Evolutionary conservation across 2,329 filamentous ascomycete genomes (phyloP), one percentile per base, ranked within the genome.

Genomic region (Colletotrichum sp.): DNA sequence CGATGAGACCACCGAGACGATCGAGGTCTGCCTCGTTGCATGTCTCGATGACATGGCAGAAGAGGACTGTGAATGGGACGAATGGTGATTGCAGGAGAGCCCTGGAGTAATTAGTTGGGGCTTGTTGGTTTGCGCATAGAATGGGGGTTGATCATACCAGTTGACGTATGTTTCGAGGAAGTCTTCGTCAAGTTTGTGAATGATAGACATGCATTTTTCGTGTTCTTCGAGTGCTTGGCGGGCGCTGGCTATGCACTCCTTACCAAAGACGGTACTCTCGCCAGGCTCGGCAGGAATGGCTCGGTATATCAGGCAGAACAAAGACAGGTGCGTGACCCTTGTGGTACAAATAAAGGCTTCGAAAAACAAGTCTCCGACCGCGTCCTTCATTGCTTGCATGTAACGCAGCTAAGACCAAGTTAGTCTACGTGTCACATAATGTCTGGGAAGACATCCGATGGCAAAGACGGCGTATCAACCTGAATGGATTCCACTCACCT

Each of bases 1-100:
- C 75, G 18, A 80, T 73, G 2, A 80, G 36, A 13, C 34, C 24
- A 12, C 71, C 69, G 1, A 80, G 48, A 21, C 66, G 83, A 9
- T 80, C 68, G 3, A 90, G 84, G 68, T 90, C 88, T 4, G 80
- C 79, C 24, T 79, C 73, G n/a, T 87, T 83, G n/a, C 83, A 84
- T 1, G 85, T 83, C 69, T 87, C 84, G 55, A 80, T 78, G 24
- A 79, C 72, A 62, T 80, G 78, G 34, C 80, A 82, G 61, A 81
- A 82, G 1, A 82, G 15, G 10, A 81, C 75, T 4, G 79, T 81
- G 55, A 80, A 81, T 3, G 79, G 80, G 4, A 80, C 77, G 24
- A 81, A 82, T 0, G 79, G 80, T 1, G 80, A 79, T 6, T 75
- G 66, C 0, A 78, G 24, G 6, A 80, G 56, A 1, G 76, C 66